phyloP scores from a whole-genome alignment of 345 rosid species.

The Camelina hispida region DNA sequence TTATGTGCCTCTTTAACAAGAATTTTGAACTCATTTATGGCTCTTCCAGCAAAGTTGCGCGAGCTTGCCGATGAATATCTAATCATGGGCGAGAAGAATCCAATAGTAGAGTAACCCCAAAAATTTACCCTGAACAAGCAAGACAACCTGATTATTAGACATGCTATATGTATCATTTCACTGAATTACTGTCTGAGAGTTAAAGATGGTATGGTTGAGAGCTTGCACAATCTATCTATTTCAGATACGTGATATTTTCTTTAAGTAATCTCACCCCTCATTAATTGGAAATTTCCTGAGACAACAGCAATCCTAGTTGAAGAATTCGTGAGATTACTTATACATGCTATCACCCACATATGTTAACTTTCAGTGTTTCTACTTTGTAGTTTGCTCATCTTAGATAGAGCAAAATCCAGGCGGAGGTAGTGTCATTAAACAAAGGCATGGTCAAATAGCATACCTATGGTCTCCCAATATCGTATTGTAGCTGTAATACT shows the following conservation, averaged over 20 bases:
- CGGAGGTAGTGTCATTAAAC: neutral
- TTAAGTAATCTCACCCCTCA: slow-evolving; percentile 1
- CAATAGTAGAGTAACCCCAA: slow-evolving; percentile 97
- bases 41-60: slow-evolving; percentile 63
- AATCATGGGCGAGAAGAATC: slow-evolving; percentile 90
- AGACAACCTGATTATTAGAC: slow-evolving; percentile 32
- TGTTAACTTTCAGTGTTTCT: slow-evolving; percentile 16
- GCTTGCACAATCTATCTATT: slow-evolving; percentile 15
- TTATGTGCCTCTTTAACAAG: slow-evolving; percentile 93
- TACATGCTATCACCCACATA: slow-evolving; percentile 2
- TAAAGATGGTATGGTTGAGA: slow-evolving; percentile 12
- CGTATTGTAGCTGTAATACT: slow-evolving; percentile 86
- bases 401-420: slow-evolving; percentile 15
- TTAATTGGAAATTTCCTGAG: neutral
- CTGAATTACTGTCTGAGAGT: neutral
- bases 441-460: slow-evolving; percentile 35
- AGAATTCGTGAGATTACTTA: slow-evolving; percentile 1
- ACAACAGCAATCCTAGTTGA: slow-evolving; percentile 19
- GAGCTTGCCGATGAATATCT: slow-evolving; percentile 80
- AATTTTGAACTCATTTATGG: slow-evolving; percentile 83
- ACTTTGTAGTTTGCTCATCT: slow-evolving; percentile 12
- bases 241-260: slow-evolving; percentile 12
- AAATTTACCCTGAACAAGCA: slow-evolving; percentile 78
- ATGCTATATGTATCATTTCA: slow-evolving; percentile 18
- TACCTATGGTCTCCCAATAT: slow-evolving; percentile 83